Conservation (phyloP, 1,284 basidiomycete species). For the Macrocystidia cucumis region DNA sequence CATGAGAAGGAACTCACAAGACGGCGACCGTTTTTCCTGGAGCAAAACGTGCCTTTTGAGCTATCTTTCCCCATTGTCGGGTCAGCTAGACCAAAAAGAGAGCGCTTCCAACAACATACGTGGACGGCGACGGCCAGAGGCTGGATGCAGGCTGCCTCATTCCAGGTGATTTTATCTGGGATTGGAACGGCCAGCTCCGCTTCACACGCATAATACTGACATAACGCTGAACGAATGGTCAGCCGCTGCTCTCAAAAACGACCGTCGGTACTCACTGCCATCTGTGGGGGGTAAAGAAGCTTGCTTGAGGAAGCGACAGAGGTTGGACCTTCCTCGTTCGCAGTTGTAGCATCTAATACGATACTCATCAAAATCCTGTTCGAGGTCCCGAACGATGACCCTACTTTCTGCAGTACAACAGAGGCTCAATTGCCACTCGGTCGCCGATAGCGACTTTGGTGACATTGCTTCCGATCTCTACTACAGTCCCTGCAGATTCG, state of each 20-base stretch:
- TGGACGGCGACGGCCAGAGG: conserved; percentile 80
- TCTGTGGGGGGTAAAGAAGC: too few relatives aligned
- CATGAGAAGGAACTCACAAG: conserved; percentile 83
- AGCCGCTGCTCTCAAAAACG: conserved; percentile 85
- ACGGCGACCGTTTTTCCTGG: conserved; percentile 72
- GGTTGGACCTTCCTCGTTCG: conserved; percentile 81
- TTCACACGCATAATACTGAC: too few relatives aligned
- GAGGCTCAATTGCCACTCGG: conserved; percentile 91
- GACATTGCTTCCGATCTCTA: conserved; percentile 64
- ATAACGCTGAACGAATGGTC: conserved; percentile 90
- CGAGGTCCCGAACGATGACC: too few relatives aligned
- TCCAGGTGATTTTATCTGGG: too few relatives aligned
- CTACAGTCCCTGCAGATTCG: conserved; percentile 82
- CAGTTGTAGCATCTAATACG: conserved; percentile 65
- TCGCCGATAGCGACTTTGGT: conserved; percentile 70
- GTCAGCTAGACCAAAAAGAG: conserved; percentile 4
- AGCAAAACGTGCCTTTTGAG: conserved; percentile 51
- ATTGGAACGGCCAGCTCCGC: too few relatives aligned
- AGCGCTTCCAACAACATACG: conserved; percentile 33
- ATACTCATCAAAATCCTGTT: too few relatives aligned
- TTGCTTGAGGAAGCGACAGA: conserved; percentile 86
- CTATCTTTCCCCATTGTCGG: conserved; percentile 10
- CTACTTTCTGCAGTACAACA: conserved; percentile 79
- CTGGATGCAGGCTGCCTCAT: conserved; percentile 87
- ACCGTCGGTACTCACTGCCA: too few relatives aligned